Conservation (phyloP, 129 eudicot genomes). For the Artemisia argyi region DNA sequence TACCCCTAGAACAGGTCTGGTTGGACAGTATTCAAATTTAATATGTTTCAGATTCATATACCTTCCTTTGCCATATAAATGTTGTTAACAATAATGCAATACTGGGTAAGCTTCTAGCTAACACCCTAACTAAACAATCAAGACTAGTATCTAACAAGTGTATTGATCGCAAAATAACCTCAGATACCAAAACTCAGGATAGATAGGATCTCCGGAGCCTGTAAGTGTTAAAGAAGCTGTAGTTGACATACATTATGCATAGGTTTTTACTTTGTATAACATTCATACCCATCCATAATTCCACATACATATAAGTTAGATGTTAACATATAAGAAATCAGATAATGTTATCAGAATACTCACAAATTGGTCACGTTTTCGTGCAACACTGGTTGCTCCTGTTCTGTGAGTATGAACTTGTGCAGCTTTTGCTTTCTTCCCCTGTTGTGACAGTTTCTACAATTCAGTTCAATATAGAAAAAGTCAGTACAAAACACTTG, state of each 20-base stretch:
- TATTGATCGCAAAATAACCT: constrained; percentile 5
- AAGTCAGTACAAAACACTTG: too few relatives aligned
- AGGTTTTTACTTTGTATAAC: not conserved
- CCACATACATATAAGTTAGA: not conserved
- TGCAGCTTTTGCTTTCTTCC: too few relatives aligned
- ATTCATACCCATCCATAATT: not conserved
- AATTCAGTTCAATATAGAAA: too few relatives aligned
- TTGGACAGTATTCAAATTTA: too few relatives aligned
- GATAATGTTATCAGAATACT: too few relatives aligned
- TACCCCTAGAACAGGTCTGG: too few relatives aligned
- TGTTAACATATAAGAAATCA: too few relatives aligned
- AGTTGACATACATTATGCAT: not conserved
- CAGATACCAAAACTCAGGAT: not conserved
- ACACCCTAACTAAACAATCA: constrained; percentile 1
- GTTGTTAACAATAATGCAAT: not conserved
- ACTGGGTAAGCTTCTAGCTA: constrained; percentile 2
- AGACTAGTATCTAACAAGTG: constrained; percentile 10
- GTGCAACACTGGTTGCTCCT: too few relatives aligned
- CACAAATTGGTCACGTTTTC: too few relatives aligned
- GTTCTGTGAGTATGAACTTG: too few relatives aligned
- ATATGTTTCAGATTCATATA: too few relatives aligned
- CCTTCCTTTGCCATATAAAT: constrained; percentile 1
- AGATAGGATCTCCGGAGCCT: constrained; percentile 6
- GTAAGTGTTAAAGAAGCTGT: constrained; percentile 5
- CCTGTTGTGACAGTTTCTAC: too few relatives aligned